phyloP scores from a whole-genome alignment of 2,329 filamentous ascomycete species.

The Fonsecaea nubica region DNA sequence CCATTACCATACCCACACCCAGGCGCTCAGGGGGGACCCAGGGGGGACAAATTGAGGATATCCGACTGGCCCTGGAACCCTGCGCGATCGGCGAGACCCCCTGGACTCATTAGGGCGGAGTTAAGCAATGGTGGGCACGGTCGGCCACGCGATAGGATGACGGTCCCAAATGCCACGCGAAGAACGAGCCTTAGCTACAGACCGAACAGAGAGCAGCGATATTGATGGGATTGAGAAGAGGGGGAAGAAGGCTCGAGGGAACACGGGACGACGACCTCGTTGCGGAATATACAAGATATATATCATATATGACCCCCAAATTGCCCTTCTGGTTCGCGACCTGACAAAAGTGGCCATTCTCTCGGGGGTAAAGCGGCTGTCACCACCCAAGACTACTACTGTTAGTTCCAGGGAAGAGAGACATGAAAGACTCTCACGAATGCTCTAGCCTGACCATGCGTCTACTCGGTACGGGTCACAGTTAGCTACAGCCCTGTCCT shows the following conservation, averaged over 20 bases:
- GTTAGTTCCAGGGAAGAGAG: not conserved
- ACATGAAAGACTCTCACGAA: not conserved
- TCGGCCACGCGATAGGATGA: conserved; percentile 1
- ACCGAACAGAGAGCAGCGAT: not conserved
- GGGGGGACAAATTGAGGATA: not conserved
- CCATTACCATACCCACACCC: not conserved
- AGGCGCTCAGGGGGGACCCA: not conserved
- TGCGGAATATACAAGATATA: not conserved
- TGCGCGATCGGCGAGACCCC: conserved; percentile 2
- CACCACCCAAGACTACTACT: not conserved
- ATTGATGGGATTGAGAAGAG: not conserved
- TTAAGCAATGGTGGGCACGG: not conserved
- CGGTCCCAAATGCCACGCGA: conserved; percentile 3
- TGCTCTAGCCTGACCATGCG: not conserved
- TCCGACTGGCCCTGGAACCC: conserved; percentile 2
- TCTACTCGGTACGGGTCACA: not conserved
- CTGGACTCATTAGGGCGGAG: not conserved
- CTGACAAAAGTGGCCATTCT: not conserved
- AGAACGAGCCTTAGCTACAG: not conserved
- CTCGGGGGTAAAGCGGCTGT: not conserved
- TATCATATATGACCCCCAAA: not conserved
- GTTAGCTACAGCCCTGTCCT: not conserved
- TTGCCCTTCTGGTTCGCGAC: not conserved
- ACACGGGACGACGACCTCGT: not conserved
- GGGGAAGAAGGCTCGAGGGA: not conserved